These are phyloP conservation scores for Cryptococcus sp. DNA, from an alignment of 1,284 basidiomycete genomes.

Conservation along the genomic window DNA sequence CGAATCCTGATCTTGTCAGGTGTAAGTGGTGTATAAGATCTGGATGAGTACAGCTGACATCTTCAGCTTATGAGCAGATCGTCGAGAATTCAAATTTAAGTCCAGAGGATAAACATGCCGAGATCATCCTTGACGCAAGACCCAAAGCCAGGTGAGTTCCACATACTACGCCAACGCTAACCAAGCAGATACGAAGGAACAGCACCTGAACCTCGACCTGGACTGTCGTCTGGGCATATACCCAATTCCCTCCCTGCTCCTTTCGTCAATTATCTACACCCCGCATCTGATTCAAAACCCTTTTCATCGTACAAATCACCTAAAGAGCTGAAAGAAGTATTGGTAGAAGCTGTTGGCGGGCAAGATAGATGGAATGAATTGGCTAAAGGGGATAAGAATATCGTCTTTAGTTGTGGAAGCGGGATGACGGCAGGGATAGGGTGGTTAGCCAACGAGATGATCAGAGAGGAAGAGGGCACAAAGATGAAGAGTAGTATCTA, in stretches of 20 bases:
- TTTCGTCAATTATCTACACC: slow-evolving; percentile 67
- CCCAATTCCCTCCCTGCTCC: slow-evolving; percentile 80
- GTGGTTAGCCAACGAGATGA: slow-evolving; percentile 78
- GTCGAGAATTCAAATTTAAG: slow-evolving; percentile 59
- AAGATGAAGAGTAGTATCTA: slow-evolving; percentile 44
- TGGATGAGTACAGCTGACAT: neutral
- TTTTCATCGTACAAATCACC: slow-evolving; percentile 58
- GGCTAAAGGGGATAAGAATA: slow-evolving; percentile 56
- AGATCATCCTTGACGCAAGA: slow-evolving; percentile 83
- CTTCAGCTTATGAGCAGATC: slow-evolving; percentile 76
- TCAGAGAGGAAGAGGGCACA: slow-evolving; percentile 68
- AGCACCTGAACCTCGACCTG: slow-evolving; percentile 83
- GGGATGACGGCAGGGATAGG: slow-evolving; percentile 96
- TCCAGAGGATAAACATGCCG: slow-evolving; percentile 53
- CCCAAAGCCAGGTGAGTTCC: slow-evolving; percentile 63
- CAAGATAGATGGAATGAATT: slow-evolving; percentile 53
- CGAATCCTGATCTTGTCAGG: neutral
- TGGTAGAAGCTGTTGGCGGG: slow-evolving; percentile 53
- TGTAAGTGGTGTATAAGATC: neutral
- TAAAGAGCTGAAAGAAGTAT: slow-evolving; percentile 57
- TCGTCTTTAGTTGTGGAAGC: slow-evolving; percentile 76
- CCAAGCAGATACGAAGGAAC: slow-evolving; percentile 64
- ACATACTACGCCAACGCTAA: neutral
- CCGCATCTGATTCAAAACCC: slow-evolving; percentile 40
- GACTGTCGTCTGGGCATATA: slow-evolving; percentile 87